These are phyloP conservation scores for Ceratocystis destructans DNA, from an alignment of 2,329 filamentous ascomycete genomes.

Conservation along the genomic window DNA sequence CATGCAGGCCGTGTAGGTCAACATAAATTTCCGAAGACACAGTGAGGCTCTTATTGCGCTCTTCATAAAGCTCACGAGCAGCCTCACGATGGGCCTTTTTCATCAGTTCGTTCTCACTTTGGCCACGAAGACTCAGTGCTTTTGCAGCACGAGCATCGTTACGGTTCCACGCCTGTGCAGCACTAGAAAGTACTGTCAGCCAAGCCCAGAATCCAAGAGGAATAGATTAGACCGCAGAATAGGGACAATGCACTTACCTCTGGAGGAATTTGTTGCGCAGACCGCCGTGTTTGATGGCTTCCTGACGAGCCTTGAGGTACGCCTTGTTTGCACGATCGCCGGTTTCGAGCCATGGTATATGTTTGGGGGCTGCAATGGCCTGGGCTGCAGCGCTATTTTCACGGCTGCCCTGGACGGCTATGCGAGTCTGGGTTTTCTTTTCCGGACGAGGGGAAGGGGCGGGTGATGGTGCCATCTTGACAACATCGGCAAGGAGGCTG, in stretches of 20 bases:
- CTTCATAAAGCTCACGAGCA: conserved; percentile 80
- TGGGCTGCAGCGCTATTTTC: conserved; percentile 72
- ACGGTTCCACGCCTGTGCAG: conserved; percentile 95
- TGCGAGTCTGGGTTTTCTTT: conserved; percentile 38
- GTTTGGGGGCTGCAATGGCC: conserved; percentile 73
- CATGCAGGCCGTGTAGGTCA: conserved; percentile 94
- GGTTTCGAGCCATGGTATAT: conserved; percentile 94
- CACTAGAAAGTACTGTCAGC: conserved; percentile 38
- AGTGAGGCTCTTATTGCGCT: conserved; percentile 61
- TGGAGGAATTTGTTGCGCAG: conserved; percentile 94
- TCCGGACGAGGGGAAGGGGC: conserved; percentile 49
- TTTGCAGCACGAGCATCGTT: conserved; percentile 95
- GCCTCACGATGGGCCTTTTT: conserved; percentile 91
- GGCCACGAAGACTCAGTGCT: conserved; percentile 80
- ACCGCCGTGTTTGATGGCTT: conserved; percentile 94
- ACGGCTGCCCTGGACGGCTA: conserved; percentile 50
- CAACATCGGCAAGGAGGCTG: conserved; percentile 79
- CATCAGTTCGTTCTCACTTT: conserved; percentile 96
- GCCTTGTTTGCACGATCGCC: conserved; percentile 81
- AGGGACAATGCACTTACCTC: conserved; percentile 46
- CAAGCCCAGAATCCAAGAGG: too few species aligned
- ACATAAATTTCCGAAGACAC: conserved; percentile 68
- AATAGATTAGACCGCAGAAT: not conserved
- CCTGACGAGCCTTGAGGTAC: conserved; percentile 86
- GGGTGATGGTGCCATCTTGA: conserved; percentile 89